Evolutionary conservation across 176 grass and related monocot species (phyloP).

Genomic region (Pontederia crassipes): DNA sequence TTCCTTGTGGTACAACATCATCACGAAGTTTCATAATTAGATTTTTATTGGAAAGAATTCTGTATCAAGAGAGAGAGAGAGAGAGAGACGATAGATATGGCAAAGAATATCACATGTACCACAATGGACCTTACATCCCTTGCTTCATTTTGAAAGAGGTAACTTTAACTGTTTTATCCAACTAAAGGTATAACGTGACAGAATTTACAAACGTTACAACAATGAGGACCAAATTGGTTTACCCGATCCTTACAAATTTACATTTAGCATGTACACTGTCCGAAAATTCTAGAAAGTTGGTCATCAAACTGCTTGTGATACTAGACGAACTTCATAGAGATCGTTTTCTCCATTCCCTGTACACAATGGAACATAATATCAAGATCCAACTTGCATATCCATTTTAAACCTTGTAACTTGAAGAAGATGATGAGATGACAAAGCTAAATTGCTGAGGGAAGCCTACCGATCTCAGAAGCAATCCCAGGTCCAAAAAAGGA

Average conservation of each 20-base stretch:
- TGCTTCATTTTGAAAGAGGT: too few species aligned
- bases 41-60: too few species aligned
- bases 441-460: constrained; percentile 5
- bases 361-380: background rate
- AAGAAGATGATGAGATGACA: background rate
- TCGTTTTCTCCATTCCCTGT: constrained; percentile 39
- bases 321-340: constrained; percentile 52
- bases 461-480: constrained; percentile 35
- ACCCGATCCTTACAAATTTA: background rate
- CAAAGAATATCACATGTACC: too few species aligned
- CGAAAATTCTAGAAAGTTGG: constrained; percentile 4
- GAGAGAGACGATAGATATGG: too few species aligned
- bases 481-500: constrained; percentile 49
- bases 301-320: constrained; percentile 26
- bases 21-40: too few species aligned
- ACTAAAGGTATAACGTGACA: too few species aligned
- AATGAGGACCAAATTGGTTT: too few species aligned
- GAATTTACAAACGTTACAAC: too few species aligned
- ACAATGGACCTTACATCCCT: too few species aligned
- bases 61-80: too few species aligned
- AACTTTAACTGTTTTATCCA: too few species aligned
- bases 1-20: too few species aligned
- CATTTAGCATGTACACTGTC: background rate
- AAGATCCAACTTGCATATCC: background rate
- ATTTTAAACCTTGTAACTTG: background rate